Evolutionary conservation across 352 stramenopile genomes (phyloP).

Genomic region (Elongisporangium prolatum): DNA sequence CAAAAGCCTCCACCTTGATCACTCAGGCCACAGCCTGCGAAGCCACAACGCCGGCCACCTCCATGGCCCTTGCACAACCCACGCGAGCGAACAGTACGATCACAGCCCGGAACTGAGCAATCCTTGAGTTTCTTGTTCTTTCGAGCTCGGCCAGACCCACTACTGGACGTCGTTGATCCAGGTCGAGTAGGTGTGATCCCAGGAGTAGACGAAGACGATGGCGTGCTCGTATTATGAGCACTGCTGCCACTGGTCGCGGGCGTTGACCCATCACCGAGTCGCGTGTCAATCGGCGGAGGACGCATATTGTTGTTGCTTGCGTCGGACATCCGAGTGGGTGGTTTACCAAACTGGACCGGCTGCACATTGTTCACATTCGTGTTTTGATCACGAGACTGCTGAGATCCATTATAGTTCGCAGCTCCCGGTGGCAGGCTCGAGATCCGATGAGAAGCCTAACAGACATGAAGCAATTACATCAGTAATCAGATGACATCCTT

Average conservation of each 20-base stretch:
- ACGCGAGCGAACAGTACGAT: conserved; percentile 70
- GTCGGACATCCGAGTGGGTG: background rate
- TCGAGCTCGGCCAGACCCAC: conserved; percentile 24
- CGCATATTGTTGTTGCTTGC: conserved; percentile 15
- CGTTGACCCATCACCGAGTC: conserved; percentile 6
- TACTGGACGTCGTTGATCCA: conserved; percentile 19
- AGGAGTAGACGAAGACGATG: conserved; percentile 5
- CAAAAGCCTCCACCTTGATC: conserved; percentile 78
- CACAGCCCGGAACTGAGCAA: conserved; percentile 70
- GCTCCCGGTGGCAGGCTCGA: conserved; percentile 3
- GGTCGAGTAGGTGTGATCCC: conserved; percentile 32
- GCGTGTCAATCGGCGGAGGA: conserved; percentile 52
- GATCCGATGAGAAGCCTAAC: conserved; percentile 9
- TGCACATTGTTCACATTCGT: too few relatives aligned
- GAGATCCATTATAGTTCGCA: background rate
- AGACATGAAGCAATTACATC: conserved; percentile 8
- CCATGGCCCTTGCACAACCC: conserved; percentile 80
- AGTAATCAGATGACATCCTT: background rate
- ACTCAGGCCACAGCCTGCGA: conserved; percentile 61
- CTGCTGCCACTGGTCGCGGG: background rate
- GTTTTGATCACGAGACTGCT: too few relatives aligned
- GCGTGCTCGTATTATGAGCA: conserved; percentile 4
- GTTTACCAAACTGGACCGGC: too few relatives aligned
- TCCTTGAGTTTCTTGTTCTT: conserved; percentile 86
- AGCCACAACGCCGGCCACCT: conserved; percentile 66